Percentiles rank a stretch among this genome's conserved stretches.
phyloP scores from a whole-genome alignment of 2,329 filamentous ascomycete species.

The Botrytis squamosa region DNA sequence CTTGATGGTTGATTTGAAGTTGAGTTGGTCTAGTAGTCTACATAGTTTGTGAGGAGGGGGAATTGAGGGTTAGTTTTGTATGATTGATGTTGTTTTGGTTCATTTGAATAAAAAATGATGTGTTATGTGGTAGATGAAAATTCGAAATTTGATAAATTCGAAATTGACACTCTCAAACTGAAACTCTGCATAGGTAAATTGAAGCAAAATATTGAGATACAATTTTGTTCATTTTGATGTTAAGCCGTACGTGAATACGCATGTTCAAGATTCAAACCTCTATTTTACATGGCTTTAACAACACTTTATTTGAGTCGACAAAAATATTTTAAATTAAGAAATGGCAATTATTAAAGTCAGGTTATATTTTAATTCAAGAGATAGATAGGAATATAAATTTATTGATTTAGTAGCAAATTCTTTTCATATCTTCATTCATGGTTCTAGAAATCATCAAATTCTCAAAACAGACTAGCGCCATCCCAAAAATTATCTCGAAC shows the following conservation, averaged over 20 bases:
- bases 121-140: not conserved
- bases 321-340: not conserved
- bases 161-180: not conserved
- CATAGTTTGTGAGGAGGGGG: not conserved
- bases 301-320: no score
- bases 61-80: not conserved
- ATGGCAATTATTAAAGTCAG: fast-evolving
- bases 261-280: not conserved
- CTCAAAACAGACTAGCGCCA: constrained; percentile 14
- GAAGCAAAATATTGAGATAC: not conserved
- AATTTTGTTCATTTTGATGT: not conserved
- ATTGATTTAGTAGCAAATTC: not conserved
- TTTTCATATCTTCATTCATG: not conserved
- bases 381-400: not conserved
- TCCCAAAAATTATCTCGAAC: constrained; percentile 20
- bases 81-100: not conserved
- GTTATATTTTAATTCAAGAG: not conserved
- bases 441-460: not conserved
- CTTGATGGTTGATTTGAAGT: not conserved
- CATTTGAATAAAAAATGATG: not conserved
- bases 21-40: not conserved
- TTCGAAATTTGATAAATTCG: not conserved
- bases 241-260: not conserved
- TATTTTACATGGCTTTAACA: not conserved
- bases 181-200: not conserved